A percentile compares a stretch with the other conserved stretches of the same genome.
Evolutionary conservation across 306 rosid genomes (phyloP).

Genomic region (Arachis stenosperma): DNA sequence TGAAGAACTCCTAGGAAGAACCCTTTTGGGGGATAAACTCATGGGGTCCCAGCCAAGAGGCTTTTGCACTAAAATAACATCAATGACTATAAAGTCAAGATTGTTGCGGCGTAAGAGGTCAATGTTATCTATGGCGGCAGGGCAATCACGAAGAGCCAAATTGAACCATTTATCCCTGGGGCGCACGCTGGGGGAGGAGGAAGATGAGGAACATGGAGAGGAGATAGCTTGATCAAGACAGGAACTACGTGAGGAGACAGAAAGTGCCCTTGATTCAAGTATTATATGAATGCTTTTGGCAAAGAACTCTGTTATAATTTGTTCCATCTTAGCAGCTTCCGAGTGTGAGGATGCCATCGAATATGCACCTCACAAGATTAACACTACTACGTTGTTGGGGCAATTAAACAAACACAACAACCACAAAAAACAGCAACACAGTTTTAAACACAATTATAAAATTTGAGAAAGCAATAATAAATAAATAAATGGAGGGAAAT

Average conservation of each 20-base stretch:
- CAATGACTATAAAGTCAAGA: slow-evolving; percentile 68
- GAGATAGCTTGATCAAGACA: slow-evolving; percentile 57
- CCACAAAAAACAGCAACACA: background rate
- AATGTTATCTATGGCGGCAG: slow-evolving; percentile 63
- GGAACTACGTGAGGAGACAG: slow-evolving; percentile 63
- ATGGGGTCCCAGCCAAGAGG: slow-evolving; percentile 49
- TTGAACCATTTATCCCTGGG: slow-evolving; percentile 92
- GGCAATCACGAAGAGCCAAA: slow-evolving; percentile 74
- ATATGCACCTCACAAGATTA: background rate
- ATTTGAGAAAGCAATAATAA: background rate
- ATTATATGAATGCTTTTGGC: slow-evolving; percentile 78
- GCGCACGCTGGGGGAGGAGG: slow-evolving; percentile 74
- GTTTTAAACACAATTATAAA: no score
- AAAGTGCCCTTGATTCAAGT: slow-evolving; percentile 74
- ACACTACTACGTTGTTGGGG: no score
- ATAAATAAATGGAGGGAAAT: no score
- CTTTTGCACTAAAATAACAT: slow-evolving; percentile 76
- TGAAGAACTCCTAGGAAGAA: slow-evolving; percentile 46
- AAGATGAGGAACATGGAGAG: slow-evolving; percentile 73
- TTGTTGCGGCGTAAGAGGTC: slow-evolving; percentile 75
- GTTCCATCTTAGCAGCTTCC: slow-evolving; percentile 68
- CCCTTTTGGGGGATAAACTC: slow-evolving; percentile 56
- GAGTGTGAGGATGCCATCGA: slow-evolving; percentile 72
- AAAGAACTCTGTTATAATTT: slow-evolving; percentile 78
- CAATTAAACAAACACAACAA: background rate